Evolutionary conservation across 805 yeast species (phyloP).

Genomic region (Dipodascopsis tothii): DNA sequence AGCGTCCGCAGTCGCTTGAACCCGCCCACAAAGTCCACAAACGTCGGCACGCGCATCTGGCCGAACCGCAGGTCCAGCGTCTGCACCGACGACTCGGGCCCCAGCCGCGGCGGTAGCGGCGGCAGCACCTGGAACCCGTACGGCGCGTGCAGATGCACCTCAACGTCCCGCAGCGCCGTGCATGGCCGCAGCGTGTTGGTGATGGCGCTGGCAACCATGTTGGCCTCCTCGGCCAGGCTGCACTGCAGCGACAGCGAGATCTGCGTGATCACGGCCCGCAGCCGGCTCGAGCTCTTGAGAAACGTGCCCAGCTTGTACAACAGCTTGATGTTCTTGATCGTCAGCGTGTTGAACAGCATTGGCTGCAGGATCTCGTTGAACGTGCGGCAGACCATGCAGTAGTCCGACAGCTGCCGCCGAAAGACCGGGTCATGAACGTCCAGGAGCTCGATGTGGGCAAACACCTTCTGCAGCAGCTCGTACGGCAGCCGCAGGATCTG

Average conservation of each 20-base stretch:
- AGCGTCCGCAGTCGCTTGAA: not conserved
- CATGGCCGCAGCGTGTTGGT: constrained; percentile 7
- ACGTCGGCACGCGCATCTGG: not conserved
- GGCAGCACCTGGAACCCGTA: constrained; percentile 18
- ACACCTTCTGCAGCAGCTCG: constrained; percentile 2
- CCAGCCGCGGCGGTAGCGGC: not conserved
- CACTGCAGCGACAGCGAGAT: constrained; percentile 12
- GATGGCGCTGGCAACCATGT: constrained; percentile 19
- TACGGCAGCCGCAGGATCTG: not conserved
- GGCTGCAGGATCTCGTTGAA: constrained; percentile 18
- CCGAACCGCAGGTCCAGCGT: not conserved
- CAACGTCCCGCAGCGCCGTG: not conserved
- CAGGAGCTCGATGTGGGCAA: constrained; percentile 7
- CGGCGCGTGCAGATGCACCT: constrained; percentile 10
- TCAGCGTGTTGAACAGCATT: constrained; percentile 9
- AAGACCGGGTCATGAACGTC: constrained; percentile 4
- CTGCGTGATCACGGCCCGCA: constrained; percentile 1
- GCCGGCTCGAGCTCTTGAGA: constrained; percentile 6
- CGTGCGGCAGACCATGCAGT: constrained; percentile 6
- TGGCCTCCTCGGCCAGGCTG: constrained; percentile 20
- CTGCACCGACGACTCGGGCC: not conserved
- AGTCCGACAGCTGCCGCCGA: constrained; percentile 5
- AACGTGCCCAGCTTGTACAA: constrained; percentile 8
- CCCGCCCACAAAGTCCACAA: not conserved
- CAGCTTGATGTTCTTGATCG: constrained; percentile 6